A percentile compares a stretch with the other conserved stretches of the same genome.
These are phyloP conservation scores for Alternaria postmessia DNA, from an alignment of 2,329 filamentous ascomycete species.

Conservation along the genomic window DNA sequence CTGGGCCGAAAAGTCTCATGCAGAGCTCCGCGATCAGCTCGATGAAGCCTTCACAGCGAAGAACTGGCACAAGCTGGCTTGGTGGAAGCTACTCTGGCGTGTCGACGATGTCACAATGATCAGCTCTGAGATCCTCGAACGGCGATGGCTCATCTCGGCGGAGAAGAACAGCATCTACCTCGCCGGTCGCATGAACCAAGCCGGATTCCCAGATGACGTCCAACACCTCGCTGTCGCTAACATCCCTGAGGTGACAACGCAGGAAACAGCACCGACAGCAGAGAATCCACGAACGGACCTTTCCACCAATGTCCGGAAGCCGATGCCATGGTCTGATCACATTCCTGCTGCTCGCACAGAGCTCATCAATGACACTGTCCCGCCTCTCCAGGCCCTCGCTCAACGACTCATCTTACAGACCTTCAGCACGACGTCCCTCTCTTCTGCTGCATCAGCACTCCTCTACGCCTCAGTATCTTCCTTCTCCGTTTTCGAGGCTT, in stretches of 20 bases:
- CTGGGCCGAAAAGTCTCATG: conserved; percentile 84
- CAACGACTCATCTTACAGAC: conserved; percentile 72
- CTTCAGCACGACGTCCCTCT: conserved; percentile 71
- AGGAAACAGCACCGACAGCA: conserved; percentile 28
- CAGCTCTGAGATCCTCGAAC: conserved; percentile 77
- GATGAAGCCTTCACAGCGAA: conserved; percentile 78
- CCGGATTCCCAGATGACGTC: conserved; percentile 57
- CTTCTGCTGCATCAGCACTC: conserved; percentile 62
- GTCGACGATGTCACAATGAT: conserved; percentile 91
- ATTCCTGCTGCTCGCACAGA: conserved; percentile 73
- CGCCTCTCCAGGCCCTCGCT: conserved; percentile 55
- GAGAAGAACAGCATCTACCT: conserved; percentile 86
- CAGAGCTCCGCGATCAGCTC: conserved; percentile 81
- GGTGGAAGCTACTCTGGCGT: conserved; percentile 96
- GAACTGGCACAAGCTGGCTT: conserved; percentile 80
- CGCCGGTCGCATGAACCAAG: conserved; percentile 76
- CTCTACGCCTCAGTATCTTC: conserved; percentile 63
- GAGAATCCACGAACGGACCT: conserved; percentile 29
- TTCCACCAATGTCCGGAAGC: conserved; percentile 36
- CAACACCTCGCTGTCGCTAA: conserved; percentile 8
- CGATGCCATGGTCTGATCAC: conserved; percentile 73
- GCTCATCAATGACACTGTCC: conserved; percentile 53
- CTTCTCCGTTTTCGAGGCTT: conserved; percentile 63
- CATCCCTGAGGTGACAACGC: conserved; percentile 25
- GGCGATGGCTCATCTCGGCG: conserved; percentile 77